These are phyloP conservation scores for Boletus sp. DNA, from an alignment of 1,284 basidiomycete species.

Conservation along the genomic window DNA sequence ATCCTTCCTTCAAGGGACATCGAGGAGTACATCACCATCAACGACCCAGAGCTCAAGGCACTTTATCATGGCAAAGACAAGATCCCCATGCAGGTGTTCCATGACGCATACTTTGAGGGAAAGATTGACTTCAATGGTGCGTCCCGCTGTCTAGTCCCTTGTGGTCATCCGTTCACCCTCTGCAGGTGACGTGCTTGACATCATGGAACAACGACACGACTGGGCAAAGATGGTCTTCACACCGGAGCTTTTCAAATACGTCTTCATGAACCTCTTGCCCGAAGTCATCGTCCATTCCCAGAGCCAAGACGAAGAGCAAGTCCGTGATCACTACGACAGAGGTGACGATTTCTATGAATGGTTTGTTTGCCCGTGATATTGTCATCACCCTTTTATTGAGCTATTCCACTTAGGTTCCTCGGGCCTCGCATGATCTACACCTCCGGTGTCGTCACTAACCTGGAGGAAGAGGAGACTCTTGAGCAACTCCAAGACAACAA, in stretches of 20 bases:
- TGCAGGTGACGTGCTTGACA: constrained; percentile 87
- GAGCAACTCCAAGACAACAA: constrained; percentile 99
- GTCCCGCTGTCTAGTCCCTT: constrained; percentile 3
- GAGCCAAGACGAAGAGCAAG: constrained; percentile 92
- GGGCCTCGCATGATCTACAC: constrained; percentile 98
- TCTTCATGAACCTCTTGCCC: constrained; percentile 85
- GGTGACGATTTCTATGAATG: constrained; percentile 95
- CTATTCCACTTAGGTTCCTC: constrained; percentile 64
- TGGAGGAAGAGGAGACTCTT: constrained; percentile 78
- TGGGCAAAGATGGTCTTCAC: constrained; percentile 93
- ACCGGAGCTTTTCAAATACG: constrained; percentile 90
- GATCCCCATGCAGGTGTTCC: constrained; percentile 97
- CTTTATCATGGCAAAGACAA: constrained; percentile 83
- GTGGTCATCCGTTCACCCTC: constrained; percentile 10
- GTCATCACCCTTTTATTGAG: background rate
- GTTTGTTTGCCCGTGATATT: constrained; percentile 37
- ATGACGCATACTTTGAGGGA: constrained; percentile 97
- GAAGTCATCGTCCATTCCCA: constrained; percentile 92
- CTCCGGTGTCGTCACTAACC: constrained; percentile 82
- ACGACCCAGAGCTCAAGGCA: constrained; percentile 77
- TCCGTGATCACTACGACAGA: constrained; percentile 96
- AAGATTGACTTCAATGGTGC: constrained; percentile 93
- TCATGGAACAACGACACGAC: constrained; percentile 94
- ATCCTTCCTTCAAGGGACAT: constrained; percentile 83
- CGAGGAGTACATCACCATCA: constrained; percentile 89